Percentiles rank a stretch among this genome's conserved stretches.
Conservation (phyloP, 495 filamentous ascomycete genomes). For the Aspergillus conjunctus region DNA sequence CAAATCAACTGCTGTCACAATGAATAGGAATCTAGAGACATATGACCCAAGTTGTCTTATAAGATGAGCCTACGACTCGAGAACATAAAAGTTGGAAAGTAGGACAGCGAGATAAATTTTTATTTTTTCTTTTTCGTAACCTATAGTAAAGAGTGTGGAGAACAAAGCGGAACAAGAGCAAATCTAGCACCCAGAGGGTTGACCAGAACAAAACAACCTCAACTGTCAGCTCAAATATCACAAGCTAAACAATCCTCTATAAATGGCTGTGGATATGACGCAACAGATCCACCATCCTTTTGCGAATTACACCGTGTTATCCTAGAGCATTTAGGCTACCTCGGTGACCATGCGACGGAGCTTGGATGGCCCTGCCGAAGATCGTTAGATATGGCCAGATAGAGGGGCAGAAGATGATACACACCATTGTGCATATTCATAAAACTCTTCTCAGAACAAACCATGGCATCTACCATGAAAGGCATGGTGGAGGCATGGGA, state of each 20-base stretch:
- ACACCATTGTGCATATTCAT: constrained; percentile 46
- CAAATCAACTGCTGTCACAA: constrained; percentile 33
- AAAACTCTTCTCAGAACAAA: constrained; percentile 36
- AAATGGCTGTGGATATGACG: constrained; percentile 31
- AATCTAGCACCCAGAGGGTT: constrained; percentile 16
- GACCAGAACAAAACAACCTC: constrained; percentile 28
- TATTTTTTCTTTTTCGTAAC: constrained; percentile 9
- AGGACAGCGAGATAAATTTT: background rate
- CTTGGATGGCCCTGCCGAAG: constrained; percentile 47
- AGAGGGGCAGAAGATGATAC: constrained; percentile 1
- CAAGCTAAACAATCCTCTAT: constrained; percentile 28
- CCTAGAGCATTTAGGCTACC: constrained; percentile 32
- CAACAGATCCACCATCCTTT: constrained; percentile 39
- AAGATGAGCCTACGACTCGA: background rate
- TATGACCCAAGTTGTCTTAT: too few species aligned
- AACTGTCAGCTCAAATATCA: constrained; percentile 28
- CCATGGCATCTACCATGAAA: constrained; percentile 35
- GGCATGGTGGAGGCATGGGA: constrained; percentile 40
- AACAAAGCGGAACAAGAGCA: constrained; percentile 18
- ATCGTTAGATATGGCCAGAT: background rate
- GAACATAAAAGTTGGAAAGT: background rate
- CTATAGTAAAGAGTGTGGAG: constrained; percentile 17
- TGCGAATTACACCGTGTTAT: constrained; percentile 38
- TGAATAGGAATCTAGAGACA: too few species aligned
- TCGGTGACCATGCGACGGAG: constrained; percentile 41